These are phyloP conservation scores for Senecio squalidus DNA, from an alignment of 140 eudicot genomes.

Conservation along the genomic window DNA sequence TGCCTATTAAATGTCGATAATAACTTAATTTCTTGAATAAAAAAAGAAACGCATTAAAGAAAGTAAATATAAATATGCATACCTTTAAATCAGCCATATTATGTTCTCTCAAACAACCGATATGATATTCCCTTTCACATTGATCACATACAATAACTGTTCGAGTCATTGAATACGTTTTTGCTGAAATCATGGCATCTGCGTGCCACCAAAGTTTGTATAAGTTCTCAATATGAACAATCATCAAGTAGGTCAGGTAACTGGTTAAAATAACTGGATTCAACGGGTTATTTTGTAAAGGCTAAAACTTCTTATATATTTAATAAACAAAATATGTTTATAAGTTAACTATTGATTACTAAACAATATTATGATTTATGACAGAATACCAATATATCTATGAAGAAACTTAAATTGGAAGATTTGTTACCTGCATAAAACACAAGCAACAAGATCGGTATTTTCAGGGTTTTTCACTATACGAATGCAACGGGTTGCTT, in stretches of 20 bases:
- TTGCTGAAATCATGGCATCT: constrained; percentile 80
- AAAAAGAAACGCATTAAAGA: background rate
- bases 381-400: no score
- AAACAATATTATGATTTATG: no score
- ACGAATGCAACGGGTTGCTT: constrained; percentile 76
- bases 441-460: constrained; percentile 63
- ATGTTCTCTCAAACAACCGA: constrained; percentile 80
- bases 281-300: no score
- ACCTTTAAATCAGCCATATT: constrained; percentile 95
- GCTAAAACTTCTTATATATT: no score
- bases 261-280: no score
- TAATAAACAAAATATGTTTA: no score
- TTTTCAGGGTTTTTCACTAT: constrained; percentile 62
- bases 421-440: constrained; percentile 70
- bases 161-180: constrained; percentile 73
- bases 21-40: background rate
- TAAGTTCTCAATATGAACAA: background rate
- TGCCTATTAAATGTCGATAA: constrained; percentile 39
- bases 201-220: constrained; percentile 15
- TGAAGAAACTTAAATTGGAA: background rate
- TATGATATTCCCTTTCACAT: constrained; percentile 92
- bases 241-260: background rate
- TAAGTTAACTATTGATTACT: no score
- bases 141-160: constrained; percentile 94
- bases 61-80: background rate